Base-by-base conservation (phyloP, 2,329 filamentous ascomycete genomes). In the Alternaria triticimaculans region DNA sequence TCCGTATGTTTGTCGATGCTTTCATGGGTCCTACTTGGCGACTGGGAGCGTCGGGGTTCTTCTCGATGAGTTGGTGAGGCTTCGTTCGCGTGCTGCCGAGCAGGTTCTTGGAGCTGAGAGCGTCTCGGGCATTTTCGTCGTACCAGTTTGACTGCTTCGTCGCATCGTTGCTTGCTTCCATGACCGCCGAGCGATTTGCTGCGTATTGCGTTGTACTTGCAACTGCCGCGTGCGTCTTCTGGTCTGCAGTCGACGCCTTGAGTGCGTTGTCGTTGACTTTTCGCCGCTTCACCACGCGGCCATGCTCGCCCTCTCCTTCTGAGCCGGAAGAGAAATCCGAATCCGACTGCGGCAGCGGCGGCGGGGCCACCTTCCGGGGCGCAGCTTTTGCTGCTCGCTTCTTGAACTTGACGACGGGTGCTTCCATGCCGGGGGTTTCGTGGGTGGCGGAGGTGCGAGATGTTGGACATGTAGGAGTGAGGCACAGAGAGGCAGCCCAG, bases 111-210 rank as follows among this genome's bases (percentile, higher is more conserved):
- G 81, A 76, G 68, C 77, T 82, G 46, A 85, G 67, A 5, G 83
- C 80, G 58, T 86, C 85, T 49, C 83, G 81, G 23, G 84, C 82
- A n/a, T 86, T 85, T 63, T 95, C 92, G 64, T 97, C 94, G 80
- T 91, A 96, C 94, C 94, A 97, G 78, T 97, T 92, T 60, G 87
- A 91, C 46, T 90, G 87, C 75, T 96, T 97, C 2, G 95, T 98
- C 20, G 96, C 95, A 78, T 97, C 94, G 78, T 95, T 95, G 72
- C 87, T 87, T 67, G 85, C 86, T 71, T 88, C 84, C 71, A 93
- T 88, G 67, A 85, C 84, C 23, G 88, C 80, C 61, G 83, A 86
- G 69, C 90, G 85, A 78, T 93, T 87, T 61, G 90, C 87, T 56
- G 85, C 80, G 80, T 87, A 87, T 67, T 86, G 81, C 50, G 87